These are phyloP conservation scores for Leishmania guyanensis DNA, from an alignment of 208 protist genomes.

Conservation along the genomic window DNA sequence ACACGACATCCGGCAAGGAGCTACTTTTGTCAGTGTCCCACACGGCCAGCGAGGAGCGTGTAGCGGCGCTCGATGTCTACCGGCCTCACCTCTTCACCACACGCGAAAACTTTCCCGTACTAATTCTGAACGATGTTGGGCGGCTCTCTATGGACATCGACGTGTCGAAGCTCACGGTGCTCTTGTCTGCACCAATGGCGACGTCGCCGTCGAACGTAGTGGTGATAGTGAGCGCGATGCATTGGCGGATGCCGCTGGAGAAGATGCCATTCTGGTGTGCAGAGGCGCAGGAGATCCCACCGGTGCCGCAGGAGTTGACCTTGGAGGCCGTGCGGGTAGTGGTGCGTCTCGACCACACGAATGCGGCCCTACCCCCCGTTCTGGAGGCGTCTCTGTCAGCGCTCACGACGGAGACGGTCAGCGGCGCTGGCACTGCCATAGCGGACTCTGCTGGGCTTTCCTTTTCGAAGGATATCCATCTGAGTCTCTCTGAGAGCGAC, in stretches of 20 bases:
- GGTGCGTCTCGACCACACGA: slow-evolving; percentile 7
- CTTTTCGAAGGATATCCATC: slow-evolving; percentile 13
- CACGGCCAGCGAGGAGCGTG: slow-evolving; percentile 15
- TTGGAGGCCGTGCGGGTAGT: slow-evolving; percentile 20
- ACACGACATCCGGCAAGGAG: background rate
- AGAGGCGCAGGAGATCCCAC: slow-evolving; percentile 21
- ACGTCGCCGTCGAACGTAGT: slow-evolving; percentile 13
- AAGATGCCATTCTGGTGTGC: slow-evolving; percentile 36
- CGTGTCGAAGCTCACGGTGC: slow-evolving; percentile 12
- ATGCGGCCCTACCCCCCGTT: background rate
- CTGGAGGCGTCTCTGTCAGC: slow-evolving; percentile 10
- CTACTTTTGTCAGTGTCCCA: slow-evolving; percentile 21
- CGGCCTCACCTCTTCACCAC: slow-evolving; percentile 15
- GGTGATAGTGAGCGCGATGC: slow-evolving; percentile 17
- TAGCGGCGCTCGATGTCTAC: slow-evolving; percentile 16
- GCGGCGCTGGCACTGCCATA: background rate
- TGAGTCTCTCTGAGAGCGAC: slow-evolving; percentile 30
- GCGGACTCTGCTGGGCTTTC: slow-evolving; percentile 1
- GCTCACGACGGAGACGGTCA: slow-evolving; percentile 24
- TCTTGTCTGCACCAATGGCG: background rate
- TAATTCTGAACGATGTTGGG: slow-evolving; percentile 21
- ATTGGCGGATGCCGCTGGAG: slow-evolving; percentile 16
- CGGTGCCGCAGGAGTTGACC: slow-evolving; percentile 15
- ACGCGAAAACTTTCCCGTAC: slow-evolving; percentile 26
- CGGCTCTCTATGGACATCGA: slow-evolving; percentile 24